phyloP scores from a whole-genome alignment of 495 filamentous ascomycete genomes.

The Viridothelium virens region DNA sequence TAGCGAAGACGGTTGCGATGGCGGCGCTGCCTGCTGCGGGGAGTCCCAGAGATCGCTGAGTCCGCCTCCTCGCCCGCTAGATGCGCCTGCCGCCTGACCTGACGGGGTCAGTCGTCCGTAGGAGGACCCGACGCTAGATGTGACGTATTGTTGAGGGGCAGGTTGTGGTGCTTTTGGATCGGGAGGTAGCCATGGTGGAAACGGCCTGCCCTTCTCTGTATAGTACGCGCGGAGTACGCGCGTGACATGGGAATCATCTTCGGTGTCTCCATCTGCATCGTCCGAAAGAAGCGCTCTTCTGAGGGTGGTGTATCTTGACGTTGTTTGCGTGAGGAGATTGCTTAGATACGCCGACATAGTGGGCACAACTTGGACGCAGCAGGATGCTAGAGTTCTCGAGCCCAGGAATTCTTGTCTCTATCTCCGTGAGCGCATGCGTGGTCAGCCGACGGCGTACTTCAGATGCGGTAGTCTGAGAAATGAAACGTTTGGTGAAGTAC shows the following conservation, averaged over 20 bases:
- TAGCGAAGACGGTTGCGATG: constrained; percentile 48
- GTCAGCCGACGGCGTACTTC: too few relatives aligned
- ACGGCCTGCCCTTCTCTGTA: constrained; percentile 72
- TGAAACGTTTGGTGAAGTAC: too few relatives aligned
- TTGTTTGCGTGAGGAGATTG: constrained; percentile 67
- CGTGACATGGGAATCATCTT: constrained; percentile 91
- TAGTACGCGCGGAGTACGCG: constrained; percentile 95
- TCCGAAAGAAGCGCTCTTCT: constrained; percentile 67
- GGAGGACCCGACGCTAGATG: constrained; percentile 40
- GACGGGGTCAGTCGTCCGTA: constrained; percentile 35
- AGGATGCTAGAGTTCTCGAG: too few relatives aligned
- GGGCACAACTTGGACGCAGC: constrained; percentile 10
- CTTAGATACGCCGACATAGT: constrained; percentile 75
- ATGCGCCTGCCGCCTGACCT: constrained; percentile 28
- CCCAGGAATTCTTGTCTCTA: too few relatives aligned
- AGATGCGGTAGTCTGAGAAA: too few relatives aligned
- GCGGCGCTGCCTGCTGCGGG: constrained; percentile 39
- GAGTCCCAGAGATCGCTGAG: constrained; percentile 84
- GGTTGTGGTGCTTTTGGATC: constrained; percentile 66
- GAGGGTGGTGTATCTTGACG: constrained; percentile 70
- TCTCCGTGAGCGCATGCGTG: too few relatives aligned
- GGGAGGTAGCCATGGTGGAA: constrained; percentile 82
- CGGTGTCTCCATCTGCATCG: constrained; percentile 83
- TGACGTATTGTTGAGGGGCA: constrained; percentile 46
- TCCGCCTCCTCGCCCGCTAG: constrained; percentile 37